phyloP scores from a whole-genome alignment of 2,329 filamentous ascomycete genomes.

The Fusarium secorum region DNA sequence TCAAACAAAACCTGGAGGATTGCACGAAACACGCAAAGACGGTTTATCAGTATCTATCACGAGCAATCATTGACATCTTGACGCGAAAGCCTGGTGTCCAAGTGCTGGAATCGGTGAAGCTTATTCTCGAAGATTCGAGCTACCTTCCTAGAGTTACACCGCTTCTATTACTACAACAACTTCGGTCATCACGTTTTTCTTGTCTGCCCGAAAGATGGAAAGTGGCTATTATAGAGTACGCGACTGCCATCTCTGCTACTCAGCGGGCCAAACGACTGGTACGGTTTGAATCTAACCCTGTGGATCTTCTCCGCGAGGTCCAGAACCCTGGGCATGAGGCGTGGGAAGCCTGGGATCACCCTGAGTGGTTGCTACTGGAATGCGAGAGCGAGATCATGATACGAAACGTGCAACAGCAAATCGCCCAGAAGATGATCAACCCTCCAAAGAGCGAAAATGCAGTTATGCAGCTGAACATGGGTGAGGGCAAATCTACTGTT shows the following conservation, averaged over 20 bases:
- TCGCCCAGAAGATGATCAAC: constrained; percentile 65
- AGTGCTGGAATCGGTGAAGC: background rate
- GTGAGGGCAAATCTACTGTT: constrained; percentile 73
- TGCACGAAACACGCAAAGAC: background rate
- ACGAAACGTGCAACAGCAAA: constrained; percentile 64
- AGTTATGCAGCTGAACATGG: constrained; percentile 75
- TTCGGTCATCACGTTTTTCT: constrained; percentile 41
- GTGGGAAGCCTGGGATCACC: constrained; percentile 61
- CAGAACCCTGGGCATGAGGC: constrained; percentile 62
- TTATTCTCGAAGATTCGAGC: background rate
- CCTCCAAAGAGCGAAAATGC: constrained; percentile 51
- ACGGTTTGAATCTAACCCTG: constrained; percentile 21
- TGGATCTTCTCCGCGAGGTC: constrained; percentile 52
- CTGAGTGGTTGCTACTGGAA: constrained; percentile 71
- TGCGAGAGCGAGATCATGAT: constrained; percentile 69
- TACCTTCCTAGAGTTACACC: constrained; percentile 44
- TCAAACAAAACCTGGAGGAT: background rate
- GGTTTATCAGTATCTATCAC: background rate
- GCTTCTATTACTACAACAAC: constrained; percentile 47
- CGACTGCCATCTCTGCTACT: constrained; percentile 48
- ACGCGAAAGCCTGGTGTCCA: background rate
- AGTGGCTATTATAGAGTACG: constrained; percentile 50
- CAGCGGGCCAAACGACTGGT: constrained; percentile 56
- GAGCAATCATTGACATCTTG: background rate
- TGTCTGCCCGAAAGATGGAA: constrained; percentile 47